Evolutionary conservation across 768 basidiomycete genomes (phyloP).

Genomic region (Tylopilus sp.): DNA sequence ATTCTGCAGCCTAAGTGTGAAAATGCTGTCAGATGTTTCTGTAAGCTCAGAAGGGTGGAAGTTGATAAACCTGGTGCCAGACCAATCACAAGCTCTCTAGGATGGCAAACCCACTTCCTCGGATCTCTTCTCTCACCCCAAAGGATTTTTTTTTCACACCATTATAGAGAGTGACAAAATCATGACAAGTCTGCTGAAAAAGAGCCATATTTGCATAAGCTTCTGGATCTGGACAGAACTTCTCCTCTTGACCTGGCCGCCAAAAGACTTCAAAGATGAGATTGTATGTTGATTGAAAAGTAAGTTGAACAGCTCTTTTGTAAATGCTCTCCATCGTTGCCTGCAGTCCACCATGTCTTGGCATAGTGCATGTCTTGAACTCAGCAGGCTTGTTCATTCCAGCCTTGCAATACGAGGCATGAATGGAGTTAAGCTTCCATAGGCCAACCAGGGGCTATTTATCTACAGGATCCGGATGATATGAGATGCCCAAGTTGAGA

Average conservation of each 20-base stretch:
- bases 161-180: background rate
- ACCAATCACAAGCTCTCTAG: background rate
- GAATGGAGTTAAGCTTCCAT: conserved; percentile 9
- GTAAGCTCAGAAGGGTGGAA: no score
- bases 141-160: background rate
- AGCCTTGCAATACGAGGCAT: conserved; percentile 4
- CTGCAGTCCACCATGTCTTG: conserved; percentile 5
- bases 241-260: conserved; percentile 1
- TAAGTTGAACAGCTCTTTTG: background rate
- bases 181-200: conserved; percentile 1
- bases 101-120: background rate
- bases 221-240: conserved; percentile 1
- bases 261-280: conserved; percentile 4
- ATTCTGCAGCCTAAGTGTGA: conserved; percentile 1
- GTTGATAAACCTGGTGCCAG: conserved; percentile 3
- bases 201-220: background rate
- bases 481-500: conserved; percentile 8
- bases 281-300: background rate
- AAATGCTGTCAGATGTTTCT: no score
- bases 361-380: conserved; percentile 9
- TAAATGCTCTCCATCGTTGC: background rate
- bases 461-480: background rate
- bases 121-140: background rate
- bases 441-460: background rate
- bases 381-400: conserved; percentile 5